These are phyloP conservation scores for Hanseniaspora thailandica DNA, from an alignment of 805 yeast species.

Conservation along the genomic window DNA sequence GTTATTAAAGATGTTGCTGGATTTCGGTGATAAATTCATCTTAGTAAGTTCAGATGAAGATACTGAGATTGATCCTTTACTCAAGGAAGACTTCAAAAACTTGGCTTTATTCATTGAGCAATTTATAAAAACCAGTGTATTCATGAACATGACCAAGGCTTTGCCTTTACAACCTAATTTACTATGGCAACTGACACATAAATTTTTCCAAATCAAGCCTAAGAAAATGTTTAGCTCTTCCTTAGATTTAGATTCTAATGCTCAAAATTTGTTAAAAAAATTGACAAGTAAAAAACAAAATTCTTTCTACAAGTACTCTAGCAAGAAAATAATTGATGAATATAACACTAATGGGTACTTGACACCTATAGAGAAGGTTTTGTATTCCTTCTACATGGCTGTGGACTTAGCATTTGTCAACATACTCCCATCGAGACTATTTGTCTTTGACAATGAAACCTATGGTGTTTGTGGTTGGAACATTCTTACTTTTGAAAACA, in stretches of 20 bases:
- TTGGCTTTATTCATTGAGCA: slow-evolving; percentile 5
- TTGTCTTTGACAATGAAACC: slow-evolving; percentile 6
- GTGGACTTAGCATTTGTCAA: slow-evolving; percentile 11
- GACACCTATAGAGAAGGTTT: slow-evolving; percentile 14
- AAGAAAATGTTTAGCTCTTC: slow-evolving; percentile 8
- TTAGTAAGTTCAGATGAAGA: not conserved
- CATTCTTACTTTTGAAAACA: not conserved
- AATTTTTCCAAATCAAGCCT: slow-evolving; percentile 11
- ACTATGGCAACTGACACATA: slow-evolving; percentile 9
- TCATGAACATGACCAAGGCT: slow-evolving; percentile 1
- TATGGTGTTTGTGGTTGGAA: slow-evolving; percentile 12
- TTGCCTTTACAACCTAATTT: slow-evolving; percentile 10
- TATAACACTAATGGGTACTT: not conserved
- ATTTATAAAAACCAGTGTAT: not conserved
- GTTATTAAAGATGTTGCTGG: slow-evolving; percentile 1
- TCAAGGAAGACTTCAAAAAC: slow-evolving; percentile 14
- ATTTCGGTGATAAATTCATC: slow-evolving; percentile 10
- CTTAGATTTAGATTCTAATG: not conserved
- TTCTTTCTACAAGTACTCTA: not conserved
- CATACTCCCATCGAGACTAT: slow-evolving; percentile 13
- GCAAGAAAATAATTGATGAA: not conserved
- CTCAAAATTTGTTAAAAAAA: not conserved
- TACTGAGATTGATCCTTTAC: not conserved
- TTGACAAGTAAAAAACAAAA: not conserved
- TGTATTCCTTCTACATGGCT: slow-evolving; percentile 15